Conservation (phyloP, 192 early-diverging fungal species). For the Mycoemilia scoparia region DNA sequence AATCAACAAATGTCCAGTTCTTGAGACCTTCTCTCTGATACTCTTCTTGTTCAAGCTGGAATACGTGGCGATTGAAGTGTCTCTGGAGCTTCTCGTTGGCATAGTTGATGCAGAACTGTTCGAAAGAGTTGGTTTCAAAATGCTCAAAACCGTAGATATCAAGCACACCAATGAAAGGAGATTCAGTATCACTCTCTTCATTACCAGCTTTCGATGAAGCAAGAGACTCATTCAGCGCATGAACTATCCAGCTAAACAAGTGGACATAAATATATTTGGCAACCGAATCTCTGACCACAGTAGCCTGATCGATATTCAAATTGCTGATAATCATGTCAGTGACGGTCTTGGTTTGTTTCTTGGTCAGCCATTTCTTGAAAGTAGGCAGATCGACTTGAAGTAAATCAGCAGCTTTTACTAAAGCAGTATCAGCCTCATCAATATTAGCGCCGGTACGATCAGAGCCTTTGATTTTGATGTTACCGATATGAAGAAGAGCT, state of each 20-base stretch:
- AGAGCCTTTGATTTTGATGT: constrained; percentile 69
- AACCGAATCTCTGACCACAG: constrained; percentile 77
- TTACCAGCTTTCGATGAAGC: constrained; percentile 8
- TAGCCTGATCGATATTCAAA: constrained; percentile 51
- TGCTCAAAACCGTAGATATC: constrained; percentile 99
- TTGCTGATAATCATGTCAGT: constrained; percentile 81
- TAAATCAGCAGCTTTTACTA: constrained; percentile 43
- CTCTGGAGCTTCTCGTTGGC: constrained; percentile 98
- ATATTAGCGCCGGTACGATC: constrained; percentile 47
- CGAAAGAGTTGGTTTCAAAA: constrained; percentile 98
- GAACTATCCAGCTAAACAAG: constrained; percentile 93
- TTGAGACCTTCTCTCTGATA: constrained; percentile 84
- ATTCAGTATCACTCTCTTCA: constrained; percentile 17
- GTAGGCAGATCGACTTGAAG: constrained; percentile 58
- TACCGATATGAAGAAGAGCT: constrained; percentile 85
- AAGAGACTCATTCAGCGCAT: constrained; percentile 71
- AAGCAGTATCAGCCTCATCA: constrained; percentile 56
- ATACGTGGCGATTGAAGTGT: constrained; percentile 96
- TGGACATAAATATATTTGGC: constrained; percentile 94
- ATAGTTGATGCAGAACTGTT: constrained; percentile 98
- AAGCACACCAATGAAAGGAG: constrained; percentile 89
- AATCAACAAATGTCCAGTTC: constrained; percentile 96
- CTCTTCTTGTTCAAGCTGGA: constrained; percentile 98
- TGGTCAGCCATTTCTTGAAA: constrained; percentile 89
- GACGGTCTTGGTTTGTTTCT: constrained; percentile 79